Base-by-base conservation (phyloP, 2,329 filamentous ascomycete species). In the Stenocarpella maydis region DNA sequence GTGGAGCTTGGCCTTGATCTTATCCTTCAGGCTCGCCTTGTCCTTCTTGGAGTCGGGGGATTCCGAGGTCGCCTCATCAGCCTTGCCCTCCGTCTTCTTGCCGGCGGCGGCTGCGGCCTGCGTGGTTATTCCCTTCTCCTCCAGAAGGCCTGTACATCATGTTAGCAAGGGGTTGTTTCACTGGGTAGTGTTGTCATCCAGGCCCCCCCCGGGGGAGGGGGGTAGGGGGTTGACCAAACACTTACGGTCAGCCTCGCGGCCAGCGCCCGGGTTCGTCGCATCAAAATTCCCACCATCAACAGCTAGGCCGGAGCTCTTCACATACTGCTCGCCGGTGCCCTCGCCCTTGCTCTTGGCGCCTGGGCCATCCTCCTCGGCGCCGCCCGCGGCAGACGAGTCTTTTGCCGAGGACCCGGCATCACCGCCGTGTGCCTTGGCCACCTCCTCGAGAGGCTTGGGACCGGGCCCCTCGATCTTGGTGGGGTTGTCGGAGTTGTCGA, bases 1-100 rank as follows among this genome's bases (percentile, higher is more conserved):
- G 79, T 91, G 89, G 70, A 92, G 80, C 82, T 92, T 92, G 68
- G 86, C 85, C 86, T 92, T 92, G 79, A 92, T 87, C 81, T 90
- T 91, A 69, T 90, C 84, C 71, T 85, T 84, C 49, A 91, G 76
- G 72, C 86, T 86, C 54, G 81, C 82, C 79, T 88, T 88, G 67
- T 81, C 80, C 71, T 78, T 76, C 50, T 75, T 74, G 53, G 67
- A 67, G 61, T 77, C 71, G 72, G 58, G 76, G 72, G 53, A 61
- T 52, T 69, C 78, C 74, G 45, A 65, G 64, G 74, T 75, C 39
- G 71, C 65, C 64, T 74, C 67, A 31, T 70, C 67, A 26, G 66
- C 47, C 31, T 76, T 75, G 61, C 67, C 68, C 7, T 74, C 71
- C 26, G 70, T 73, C 9, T 17, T 39, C 64, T 67, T 67, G 73